Evolutionary conservation across 2,329 filamentous ascomycete genomes (phyloP), one percentile per base, ranked within the genome.

Genomic region (Magnaporthales sp.): DNA sequence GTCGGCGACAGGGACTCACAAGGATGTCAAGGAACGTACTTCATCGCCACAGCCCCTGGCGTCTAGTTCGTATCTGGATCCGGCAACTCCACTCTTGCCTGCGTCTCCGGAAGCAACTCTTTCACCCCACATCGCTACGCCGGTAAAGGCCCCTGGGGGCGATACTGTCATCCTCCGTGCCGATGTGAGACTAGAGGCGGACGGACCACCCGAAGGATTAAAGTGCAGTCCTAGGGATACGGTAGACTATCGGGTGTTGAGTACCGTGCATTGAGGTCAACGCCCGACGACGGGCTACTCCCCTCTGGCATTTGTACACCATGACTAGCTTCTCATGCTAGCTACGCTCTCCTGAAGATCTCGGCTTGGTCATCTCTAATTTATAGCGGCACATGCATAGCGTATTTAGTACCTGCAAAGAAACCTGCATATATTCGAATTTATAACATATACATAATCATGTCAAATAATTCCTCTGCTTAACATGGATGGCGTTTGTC

Each of bases 1-100:
- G 61, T 71, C 69, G 7, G 70, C 75, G 1, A 70, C 62, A 10
- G 22, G 70, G 31, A 71, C 73, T 31, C 70, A 73, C 24, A 75
- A 71, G 10, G 66, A 66, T 9, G 69, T 70, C 67, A 68, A 71
- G 29, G 68, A 66, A 1, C 67, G 29, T 31, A 22, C 19, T 22
- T 13, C 31, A 2, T 58, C 62, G 62, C 62, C 22, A 31, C 19
- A 30, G n/a, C 62, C 31, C 22, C 31, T 38, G 27, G 19, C 29
- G 4, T 30, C 31, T 10, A 7, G 15, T 13, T 24, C 22, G 1
- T 30, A 13, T 63, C 62, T 63, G 54, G 54, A 22, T 58, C n/a
- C 54, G 11, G 15, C 54, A 10, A 10, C 54, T 15, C 54, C 54
- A 11, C 22, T 58, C 11, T 26, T 26, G 24, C 3, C 54, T 13